phyloP scores from a whole-genome alignment of 208 protist genomes.

The Trypanosoma scelopori region DNA sequence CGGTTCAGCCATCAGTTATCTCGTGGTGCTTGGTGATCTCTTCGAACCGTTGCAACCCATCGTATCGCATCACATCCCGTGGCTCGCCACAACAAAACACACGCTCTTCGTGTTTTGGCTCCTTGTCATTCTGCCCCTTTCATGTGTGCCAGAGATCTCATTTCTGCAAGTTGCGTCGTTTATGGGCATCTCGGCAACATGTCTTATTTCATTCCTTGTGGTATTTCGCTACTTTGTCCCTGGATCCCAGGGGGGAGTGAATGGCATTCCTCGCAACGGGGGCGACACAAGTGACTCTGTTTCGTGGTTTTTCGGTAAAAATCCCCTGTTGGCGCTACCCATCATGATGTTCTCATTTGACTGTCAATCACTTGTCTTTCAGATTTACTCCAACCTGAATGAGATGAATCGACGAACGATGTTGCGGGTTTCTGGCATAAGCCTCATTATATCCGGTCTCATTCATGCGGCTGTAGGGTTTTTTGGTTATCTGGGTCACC shows the following conservation, averaged over 20 bases:
- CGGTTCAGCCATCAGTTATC: conserved; percentile 61
- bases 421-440: conserved; percentile 52
- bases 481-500: conserved; percentile 72
- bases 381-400: conserved; percentile 63
- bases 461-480: conserved; percentile 70
- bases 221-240: conserved; percentile 73
- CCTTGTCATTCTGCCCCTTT: conserved; percentile 68
- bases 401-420: conserved; percentile 67
- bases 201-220: conserved; percentile 56
- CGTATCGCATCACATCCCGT: conserved; percentile 37
- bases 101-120: conserved; percentile 59
- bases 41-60: conserved; percentile 59
- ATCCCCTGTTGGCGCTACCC: conserved; percentile 54
- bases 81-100: conserved; percentile 55
- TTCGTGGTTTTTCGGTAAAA: conserved; percentile 44
- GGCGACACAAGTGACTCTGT: background rate
- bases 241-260: no score
- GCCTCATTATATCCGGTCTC: conserved; percentile 41
- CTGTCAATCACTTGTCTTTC: conserved; percentile 79
- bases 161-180: conserved; percentile 57
- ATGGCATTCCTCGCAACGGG: no score
- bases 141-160: conserved; percentile 57
- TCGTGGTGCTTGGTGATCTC: conserved; percentile 62
- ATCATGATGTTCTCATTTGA: conserved; percentile 89
- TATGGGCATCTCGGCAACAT: conserved; percentile 59